phyloP scores from a whole-genome alignment of 1,284 basidiomycete species.

The Rugosomyces carneus region DNA sequence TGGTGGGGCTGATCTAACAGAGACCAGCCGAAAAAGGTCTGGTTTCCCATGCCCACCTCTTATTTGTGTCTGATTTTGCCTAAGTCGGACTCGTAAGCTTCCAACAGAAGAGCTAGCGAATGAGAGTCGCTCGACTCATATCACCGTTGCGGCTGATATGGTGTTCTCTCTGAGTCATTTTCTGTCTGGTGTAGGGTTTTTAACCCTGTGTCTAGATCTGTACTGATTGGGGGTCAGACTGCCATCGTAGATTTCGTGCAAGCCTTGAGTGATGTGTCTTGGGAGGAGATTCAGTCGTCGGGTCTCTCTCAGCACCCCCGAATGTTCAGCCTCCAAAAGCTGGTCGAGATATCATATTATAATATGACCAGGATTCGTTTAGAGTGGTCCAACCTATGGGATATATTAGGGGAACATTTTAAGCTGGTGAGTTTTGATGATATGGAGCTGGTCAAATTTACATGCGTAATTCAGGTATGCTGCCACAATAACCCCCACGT shows the following conservation, averaged over 20 bases:
- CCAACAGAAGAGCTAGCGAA: slow-evolving; percentile 94
- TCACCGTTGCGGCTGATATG: slow-evolving; percentile 98
- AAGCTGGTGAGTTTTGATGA: slow-evolving; percentile 68
- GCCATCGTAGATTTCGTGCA: slow-evolving; percentile 98
- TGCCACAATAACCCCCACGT: slow-evolving; percentile 98
- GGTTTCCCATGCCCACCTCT: slow-evolving; percentile 20
- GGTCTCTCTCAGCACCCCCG: slow-evolving; percentile 90
- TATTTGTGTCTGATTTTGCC: slow-evolving; percentile 10
- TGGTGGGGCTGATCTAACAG: slow-evolving; percentile 79
- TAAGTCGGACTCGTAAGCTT: slow-evolving; percentile 58
- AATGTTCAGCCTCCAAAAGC: slow-evolving; percentile 95
- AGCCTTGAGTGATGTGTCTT: slow-evolving; percentile 94
- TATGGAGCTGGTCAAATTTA: slow-evolving; percentile 1
- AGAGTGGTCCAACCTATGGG: slow-evolving; percentile 99
- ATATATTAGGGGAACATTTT: slow-evolving; percentile 97
- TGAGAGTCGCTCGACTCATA: slow-evolving; percentile 95
- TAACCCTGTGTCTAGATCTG: neutral
- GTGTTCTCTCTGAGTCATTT: slow-evolving; percentile 96
- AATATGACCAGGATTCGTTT: slow-evolving; percentile 99
- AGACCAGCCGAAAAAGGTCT: slow-evolving; percentile 75
- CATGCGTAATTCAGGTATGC: slow-evolving; percentile 59
- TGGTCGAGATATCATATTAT: slow-evolving; percentile 99
- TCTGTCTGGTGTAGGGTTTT: slow-evolving; percentile 72
- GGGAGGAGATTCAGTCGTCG: slow-evolving; percentile 99
- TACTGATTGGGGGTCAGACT: slow-evolving; percentile 44